Percentiles rank a stretch among this genome's conserved stretches.
These are phyloP conservation scores for Mycena rosella DNA, from an alignment of 768 basidiomycete species.

Conservation along the genomic window DNA sequence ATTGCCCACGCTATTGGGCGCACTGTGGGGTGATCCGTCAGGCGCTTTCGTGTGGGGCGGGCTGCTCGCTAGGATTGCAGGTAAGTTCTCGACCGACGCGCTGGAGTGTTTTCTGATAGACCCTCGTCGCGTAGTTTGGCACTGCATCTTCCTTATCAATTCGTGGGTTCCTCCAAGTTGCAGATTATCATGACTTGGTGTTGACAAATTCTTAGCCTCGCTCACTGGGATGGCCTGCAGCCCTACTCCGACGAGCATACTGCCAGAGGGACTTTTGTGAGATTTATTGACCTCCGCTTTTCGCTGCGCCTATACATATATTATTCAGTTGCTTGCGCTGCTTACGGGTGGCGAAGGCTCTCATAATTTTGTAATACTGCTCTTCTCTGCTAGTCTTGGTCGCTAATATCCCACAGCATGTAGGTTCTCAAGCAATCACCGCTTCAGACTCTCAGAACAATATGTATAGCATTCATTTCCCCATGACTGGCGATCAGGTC, in stretches of 20 bases:
- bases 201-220: conserved; percentile 72
- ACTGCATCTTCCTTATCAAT: conserved; percentile 78
- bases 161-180: conserved; percentile 69
- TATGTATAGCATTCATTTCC: conserved; percentile 76
- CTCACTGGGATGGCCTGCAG: conserved; percentile 86
- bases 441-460: conserved; percentile 13
- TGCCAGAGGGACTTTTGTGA: conserved; percentile 78
- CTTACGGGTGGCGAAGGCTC: conserved; percentile 84
- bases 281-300: conserved; percentile 34
- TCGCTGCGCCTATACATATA: not conserved
- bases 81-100: conserved; percentile 50
- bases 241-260: conserved; percentile 87
- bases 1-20: conserved; percentile 68
- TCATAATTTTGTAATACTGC: conserved; percentile 74
- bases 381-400: not conserved
- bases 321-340: conserved; percentile 70
- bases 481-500: conserved; percentile 81
- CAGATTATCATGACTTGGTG: not conserved
- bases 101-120: not conserved
- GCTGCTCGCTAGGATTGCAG: conserved; percentile 70
- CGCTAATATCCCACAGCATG: conserved; percentile 53
- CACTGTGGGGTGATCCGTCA: conserved; percentile 69
- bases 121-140: conserved; percentile 64
- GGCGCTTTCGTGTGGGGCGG: conserved; percentile 82
- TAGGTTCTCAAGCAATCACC: conserved; percentile 40